Base-by-base conservation (phyloP, 2,329 filamentous ascomycete species). In the Celoporthe dispersa region DNA sequence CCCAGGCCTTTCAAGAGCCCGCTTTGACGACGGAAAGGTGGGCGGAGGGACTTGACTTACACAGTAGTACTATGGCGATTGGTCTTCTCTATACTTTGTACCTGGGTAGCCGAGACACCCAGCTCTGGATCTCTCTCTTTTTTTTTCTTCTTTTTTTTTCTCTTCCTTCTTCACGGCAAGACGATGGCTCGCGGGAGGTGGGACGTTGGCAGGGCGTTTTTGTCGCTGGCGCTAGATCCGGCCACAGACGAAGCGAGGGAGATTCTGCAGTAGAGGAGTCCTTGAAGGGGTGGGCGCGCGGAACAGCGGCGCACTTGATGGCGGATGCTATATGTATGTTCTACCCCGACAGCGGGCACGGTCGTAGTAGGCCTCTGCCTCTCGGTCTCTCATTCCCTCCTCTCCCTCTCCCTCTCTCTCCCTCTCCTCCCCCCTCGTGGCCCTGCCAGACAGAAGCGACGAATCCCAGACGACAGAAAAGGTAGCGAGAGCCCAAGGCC, bases 391-490 rank as follows among this genome's bases (percentile, higher is more conserved):
- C 8, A 9, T 9, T 11, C 9, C 8, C 37, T 11, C 11, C 41
- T 44, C 41, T 44, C 41, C 3, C 41, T 16, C 41, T 44, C 41
- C 14, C 5, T 44, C 5, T 44, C 16, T 16, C 39, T 14, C 39
- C 19, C 37, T 39, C 37, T 39, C 39, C 19, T 41, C 19, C 44
- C 14, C 22, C 25, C 19, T 62, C 19, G 19, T 62, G 11, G 59
- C 33, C 37, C 59, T 68, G 44, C 41, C 12, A 55, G 59, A 62
- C 35, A 19, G 25, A 51, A 51, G 39, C 66, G 66, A 68, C 68
- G 68, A 62, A 72, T 72, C 70, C 70, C 65, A 65, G 67, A 65
- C 61, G 51, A 51, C 41, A 69, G 64, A 59, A 55, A 25, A 65
- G 48, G 63, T 63, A 48, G 64, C 64, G 44, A 65, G 69, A 8